Conservation (phyloP, 169 alveolate genomes). For the Plasmodium blacklocki region DNA sequence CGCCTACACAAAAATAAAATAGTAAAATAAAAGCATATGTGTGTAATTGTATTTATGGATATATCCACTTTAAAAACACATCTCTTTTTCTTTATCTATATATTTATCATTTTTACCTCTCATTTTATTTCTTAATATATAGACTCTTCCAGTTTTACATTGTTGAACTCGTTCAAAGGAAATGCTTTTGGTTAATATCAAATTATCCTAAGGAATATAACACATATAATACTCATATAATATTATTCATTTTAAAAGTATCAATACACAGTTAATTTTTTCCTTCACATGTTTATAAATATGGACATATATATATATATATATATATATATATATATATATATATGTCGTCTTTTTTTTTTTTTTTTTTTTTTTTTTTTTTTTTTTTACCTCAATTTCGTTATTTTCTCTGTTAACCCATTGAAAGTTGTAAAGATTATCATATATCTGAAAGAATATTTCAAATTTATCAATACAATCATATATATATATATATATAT, state of each 20-base stretch:
- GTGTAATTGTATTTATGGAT: no score
- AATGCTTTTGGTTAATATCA: conserved; percentile 59
- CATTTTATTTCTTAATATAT: conserved; percentile 57
- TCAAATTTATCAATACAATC: no score
- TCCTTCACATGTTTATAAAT: not conserved
- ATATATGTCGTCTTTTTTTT: not conserved
- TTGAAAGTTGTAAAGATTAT: conserved; percentile 68
- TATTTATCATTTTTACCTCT: conserved; percentile 21
- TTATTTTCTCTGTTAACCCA: conserved; percentile 75
- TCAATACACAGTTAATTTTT: not conserved
- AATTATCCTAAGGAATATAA: conserved; percentile 34
- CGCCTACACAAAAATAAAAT: conserved; percentile 34
- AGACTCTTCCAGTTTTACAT: conserved; percentile 75
- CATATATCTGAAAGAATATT: conserved; percentile 19
- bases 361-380: not conserved
- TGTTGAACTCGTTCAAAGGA: conserved; percentile 53
- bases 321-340: not conserved
- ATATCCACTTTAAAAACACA: no score
- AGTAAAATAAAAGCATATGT: not conserved
- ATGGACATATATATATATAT: not conserved
- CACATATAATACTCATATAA: not conserved
- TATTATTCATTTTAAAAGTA: not conserved
- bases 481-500: no score
- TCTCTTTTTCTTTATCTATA: not conserved
- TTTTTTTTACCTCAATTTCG: conserved; percentile 69